These are phyloP conservation scores for Fusarium falciforme DNA, from an alignment of 2,329 filamentous ascomycete species.

Conservation along the genomic window DNA sequence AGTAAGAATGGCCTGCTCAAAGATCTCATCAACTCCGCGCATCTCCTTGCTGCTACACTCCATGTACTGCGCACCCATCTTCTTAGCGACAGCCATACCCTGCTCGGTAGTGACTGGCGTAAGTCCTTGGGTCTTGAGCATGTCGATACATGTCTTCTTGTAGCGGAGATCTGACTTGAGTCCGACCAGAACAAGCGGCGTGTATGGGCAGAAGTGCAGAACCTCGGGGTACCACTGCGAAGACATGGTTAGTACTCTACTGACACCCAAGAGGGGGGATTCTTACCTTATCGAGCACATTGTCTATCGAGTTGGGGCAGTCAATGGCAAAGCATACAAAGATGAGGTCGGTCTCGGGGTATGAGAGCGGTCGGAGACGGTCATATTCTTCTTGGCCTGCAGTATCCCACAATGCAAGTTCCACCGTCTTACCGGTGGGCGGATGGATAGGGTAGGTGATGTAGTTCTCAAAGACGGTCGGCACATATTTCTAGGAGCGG, in stretches of 20 bases:
- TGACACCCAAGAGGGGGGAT: not conserved
- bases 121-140: constrained; percentile 96
- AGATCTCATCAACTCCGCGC: constrained; percentile 95
- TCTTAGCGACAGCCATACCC: constrained; percentile 85
- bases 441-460: constrained; percentile 95
- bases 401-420: constrained; percentile 98
- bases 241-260: constrained; percentile 5
- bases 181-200: constrained; percentile 92
- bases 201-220: constrained; percentile 98
- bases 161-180: constrained; percentile 96
- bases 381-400: constrained; percentile 99
- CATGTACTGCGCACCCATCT: constrained; percentile 96
- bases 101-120: constrained; percentile 95
- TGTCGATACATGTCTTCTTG: constrained; percentile 97
- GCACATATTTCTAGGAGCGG: constrained; percentile 89
- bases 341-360: constrained; percentile 96
- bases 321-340: constrained; percentile 99
- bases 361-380: constrained; percentile 92
- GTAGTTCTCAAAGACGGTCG: constrained; percentile 99
- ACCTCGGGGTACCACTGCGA: constrained; percentile 97
- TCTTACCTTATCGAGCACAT: constrained; percentile 96
- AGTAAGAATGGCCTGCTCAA: constrained; percentile 89
- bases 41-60: constrained; percentile 99
- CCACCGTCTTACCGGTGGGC: constrained; percentile 90
- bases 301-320: constrained; percentile 97